Evolutionary conservation across 202 grass and related monocot species (phyloP).

Genomic region (Zoysia matrella): DNA sequence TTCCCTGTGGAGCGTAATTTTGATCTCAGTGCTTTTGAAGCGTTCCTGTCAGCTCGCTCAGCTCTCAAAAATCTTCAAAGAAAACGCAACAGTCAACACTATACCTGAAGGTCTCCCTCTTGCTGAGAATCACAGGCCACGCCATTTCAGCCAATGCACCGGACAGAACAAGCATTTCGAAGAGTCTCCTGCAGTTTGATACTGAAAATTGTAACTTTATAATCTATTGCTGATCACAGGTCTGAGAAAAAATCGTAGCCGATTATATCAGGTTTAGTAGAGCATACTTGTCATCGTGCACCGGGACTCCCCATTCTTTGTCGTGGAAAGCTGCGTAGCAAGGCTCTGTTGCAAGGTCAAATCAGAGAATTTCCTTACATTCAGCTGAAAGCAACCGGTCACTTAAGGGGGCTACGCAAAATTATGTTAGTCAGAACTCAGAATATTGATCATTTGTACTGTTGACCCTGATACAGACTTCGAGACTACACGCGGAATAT

Average conservation of each 20-base stretch:
- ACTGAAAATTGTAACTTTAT: conserved; percentile 56
- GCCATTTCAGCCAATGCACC: conserved; percentile 86
- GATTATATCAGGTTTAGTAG: conserved; percentile 28
- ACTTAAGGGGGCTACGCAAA: neutral
- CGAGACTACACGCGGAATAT: conserved; percentile 25
- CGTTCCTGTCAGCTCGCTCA: neutral
- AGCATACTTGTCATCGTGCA: conserved; percentile 91
- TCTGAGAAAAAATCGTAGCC: neutral
- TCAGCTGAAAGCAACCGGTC: conserved; percentile 44
- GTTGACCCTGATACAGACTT: neutral
- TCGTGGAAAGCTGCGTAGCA: conserved; percentile 92
- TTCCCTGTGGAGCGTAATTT: conserved; percentile 59
- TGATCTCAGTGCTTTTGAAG: neutral
- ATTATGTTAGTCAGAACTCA: neutral
- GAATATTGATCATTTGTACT: conserved; percentile 10
- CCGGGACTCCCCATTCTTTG: conserved; percentile 88
- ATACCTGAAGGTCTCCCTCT: conserved; percentile 88
- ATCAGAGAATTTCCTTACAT: conserved; percentile 36
- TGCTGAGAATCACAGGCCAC: conserved; percentile 90
- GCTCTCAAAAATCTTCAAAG: neutral
- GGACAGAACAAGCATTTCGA: conserved; percentile 91
- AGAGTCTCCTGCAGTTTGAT: conserved; percentile 71
- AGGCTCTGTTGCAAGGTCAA: conserved; percentile 70
- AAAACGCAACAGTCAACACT: neutral
- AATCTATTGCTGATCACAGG: conserved; percentile 33